Evolutionary conservation across 768 basidiomycete species (phyloP), one percentile per base, ranked within the genome.

Genomic region (Austroboletus festivus): DNA sequence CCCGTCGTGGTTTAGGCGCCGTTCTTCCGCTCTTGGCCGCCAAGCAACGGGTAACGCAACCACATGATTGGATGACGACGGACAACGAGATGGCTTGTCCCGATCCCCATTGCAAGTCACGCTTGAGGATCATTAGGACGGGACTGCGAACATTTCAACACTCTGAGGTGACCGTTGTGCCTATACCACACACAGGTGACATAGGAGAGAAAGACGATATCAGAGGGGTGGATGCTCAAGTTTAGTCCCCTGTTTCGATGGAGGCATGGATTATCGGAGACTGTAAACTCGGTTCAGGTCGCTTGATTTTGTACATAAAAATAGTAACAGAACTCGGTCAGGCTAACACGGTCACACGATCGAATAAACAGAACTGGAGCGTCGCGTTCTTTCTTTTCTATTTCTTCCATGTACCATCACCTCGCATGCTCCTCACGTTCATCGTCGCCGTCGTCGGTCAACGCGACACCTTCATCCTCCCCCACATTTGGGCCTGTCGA

Each of bases 21-120:
- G 72, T 86, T 16, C 72, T 86, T 8, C 83, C 83, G 3, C 69
- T 86, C n/a, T 69, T 86, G 8, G 80, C 83, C 9, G 83, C 83
- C 16, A 86, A 85, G 58, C 83, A 86, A 50, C 74, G 83, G 5
- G 64, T 64, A 13, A 77, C 76, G 3, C 65, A 82, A 44, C 56
- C 68, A 1, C 74, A 79, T 51, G 83, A 85, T 59, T 85, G 85
- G 82, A 85, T 86, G 77, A 68, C 80, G 5, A 81, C 81, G 1
- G 84, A 86, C 50, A 74, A 73, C 0, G 78, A 82, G 54, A 64
- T 86, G 23, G 83, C 82, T 0, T 86, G 83, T 55, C 85, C 82
- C 0, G 84, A 85, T 59, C 83, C 84, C 2, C 65, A 82, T 47
- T 86, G 85, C 64, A 75, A 71, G 38, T 83, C 82, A 4, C 67